phyloP scores from a whole-genome alignment of 257 asterid genomes.

The Verbena officinalis region DNA sequence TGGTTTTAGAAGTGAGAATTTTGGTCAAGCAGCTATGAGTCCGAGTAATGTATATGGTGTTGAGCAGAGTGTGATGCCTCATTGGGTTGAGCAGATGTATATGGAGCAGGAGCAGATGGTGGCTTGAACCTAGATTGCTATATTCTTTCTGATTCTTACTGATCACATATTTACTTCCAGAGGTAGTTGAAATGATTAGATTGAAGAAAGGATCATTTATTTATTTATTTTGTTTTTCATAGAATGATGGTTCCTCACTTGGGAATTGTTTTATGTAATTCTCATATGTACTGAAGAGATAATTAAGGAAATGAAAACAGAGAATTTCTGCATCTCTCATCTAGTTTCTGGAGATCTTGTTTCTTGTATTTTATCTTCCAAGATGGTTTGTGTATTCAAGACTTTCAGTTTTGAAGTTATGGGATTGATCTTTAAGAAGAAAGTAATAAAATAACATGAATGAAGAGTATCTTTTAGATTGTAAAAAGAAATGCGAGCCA shows the following conservation, averaged over 20 bases:
- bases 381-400: background rate
- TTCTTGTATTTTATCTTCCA: background rate
- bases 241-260: background rate
- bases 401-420: background rate
- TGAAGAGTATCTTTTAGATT: no score
- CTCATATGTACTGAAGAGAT: conserved; percentile 2
- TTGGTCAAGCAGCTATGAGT: conserved; percentile 50
- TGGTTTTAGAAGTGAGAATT: conserved; percentile 34
- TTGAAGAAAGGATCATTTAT: conserved; percentile 10
- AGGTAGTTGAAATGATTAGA: conserved; percentile 4
- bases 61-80: conserved; percentile 48
- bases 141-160: conserved; percentile 44
- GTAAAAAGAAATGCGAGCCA: no score
- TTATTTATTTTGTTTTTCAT: background rate
- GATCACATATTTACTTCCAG: conserved; percentile 21
- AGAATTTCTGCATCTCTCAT: background rate
- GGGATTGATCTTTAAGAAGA: no score
- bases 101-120: conserved; percentile 83
- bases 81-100: conserved; percentile 81
- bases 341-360: background rate
- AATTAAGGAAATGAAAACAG: background rate
- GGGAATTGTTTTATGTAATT: conserved; percentile 1
- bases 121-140: conserved; percentile 44
- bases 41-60: conserved; percentile 31
- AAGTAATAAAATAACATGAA: no score